These are phyloP conservation scores for Botryotinia globosa DNA, from an alignment of 2,329 filamentous ascomycete genomes.

Conservation along the genomic window DNA sequence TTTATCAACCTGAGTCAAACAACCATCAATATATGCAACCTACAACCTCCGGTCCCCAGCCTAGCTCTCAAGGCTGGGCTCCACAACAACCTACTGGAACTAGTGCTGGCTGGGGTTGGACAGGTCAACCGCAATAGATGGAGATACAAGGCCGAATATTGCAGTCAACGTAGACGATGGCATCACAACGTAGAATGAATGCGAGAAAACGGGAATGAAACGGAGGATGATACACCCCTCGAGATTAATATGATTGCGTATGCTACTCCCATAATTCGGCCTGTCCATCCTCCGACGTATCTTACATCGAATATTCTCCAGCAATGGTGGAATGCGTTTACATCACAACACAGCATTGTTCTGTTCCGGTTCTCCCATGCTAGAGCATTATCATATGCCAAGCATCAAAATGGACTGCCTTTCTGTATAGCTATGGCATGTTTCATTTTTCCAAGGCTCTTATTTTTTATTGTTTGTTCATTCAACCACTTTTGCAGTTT, in stretches of 20 bases:
- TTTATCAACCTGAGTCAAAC: slow-evolving; percentile 62
- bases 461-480: neutral
- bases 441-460: neutral
- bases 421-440: slow-evolving; percentile 5
- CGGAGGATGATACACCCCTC: neutral
- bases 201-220: neutral
- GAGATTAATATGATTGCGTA: neutral
- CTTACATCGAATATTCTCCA: neutral
- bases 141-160: neutral
- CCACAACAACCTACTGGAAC: slow-evolving; percentile 34
- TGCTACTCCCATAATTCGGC: neutral
- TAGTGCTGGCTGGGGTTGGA: slow-evolving; percentile 36
- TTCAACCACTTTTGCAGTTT: slow-evolving; percentile 2
- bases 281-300: neutral
- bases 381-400: neutral
- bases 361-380: neutral
- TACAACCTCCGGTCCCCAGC: slow-evolving; percentile 43
- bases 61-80: slow-evolving; percentile 37
- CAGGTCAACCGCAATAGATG: slow-evolving; percentile 33
- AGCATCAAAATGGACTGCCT: neutral
- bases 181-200: slow-evolving; percentile 22
- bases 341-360: neutral
- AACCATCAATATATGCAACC: slow-evolving; percentile 67
- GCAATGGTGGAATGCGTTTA: neutral
- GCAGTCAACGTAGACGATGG: slow-evolving; percentile 28